A percentile compares a stretch with the other conserved stretches of the same genome.
phyloP scores from a whole-genome alignment of 106 monocot genomes.

The Acorus calamus region DNA sequence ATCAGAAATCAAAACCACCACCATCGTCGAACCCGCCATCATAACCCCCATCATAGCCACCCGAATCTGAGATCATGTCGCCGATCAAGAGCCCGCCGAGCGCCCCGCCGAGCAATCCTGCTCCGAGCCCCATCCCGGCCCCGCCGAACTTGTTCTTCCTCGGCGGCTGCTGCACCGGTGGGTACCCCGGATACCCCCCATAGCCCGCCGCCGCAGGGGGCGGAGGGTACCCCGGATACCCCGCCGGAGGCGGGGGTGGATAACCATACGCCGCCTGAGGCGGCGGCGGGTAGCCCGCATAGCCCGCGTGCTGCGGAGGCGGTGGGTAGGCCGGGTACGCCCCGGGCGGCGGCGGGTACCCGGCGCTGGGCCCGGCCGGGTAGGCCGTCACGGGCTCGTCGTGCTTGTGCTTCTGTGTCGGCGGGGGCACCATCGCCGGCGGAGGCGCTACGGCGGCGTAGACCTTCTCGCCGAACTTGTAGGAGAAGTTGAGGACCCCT shows the following conservation, averaged over 20 bases:
- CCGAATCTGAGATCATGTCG: constrained; percentile 43
- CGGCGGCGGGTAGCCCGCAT: constrained; percentile 9
- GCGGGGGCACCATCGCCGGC: not conserved
- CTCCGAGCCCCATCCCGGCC: constrained; percentile 36
- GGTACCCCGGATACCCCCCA: not conserved
- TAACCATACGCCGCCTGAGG: constrained; percentile 15
- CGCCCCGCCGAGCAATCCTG: constrained; percentile 45
- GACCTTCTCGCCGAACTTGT: constrained; percentile 43
- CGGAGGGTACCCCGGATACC: constrained; percentile 4
- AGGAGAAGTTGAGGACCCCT: constrained; percentile 78
- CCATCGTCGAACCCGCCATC: constrained; percentile 46
- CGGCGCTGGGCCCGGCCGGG: constrained; percentile 14
- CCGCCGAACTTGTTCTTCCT: constrained; percentile 23
- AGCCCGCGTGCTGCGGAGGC: constrained; percentile 6
- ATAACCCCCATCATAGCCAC: constrained; percentile 38
- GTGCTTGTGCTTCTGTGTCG: constrained; percentile 9
- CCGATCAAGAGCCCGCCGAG: constrained; percentile 48
- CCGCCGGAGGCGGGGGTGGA: constrained; percentile 10
- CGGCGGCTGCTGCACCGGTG: constrained; percentile 7
- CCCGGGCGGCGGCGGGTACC: not conserved
- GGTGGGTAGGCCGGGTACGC: constrained; percentile 7
- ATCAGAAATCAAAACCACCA: constrained; percentile 18
- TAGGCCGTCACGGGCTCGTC: constrained; percentile 33
- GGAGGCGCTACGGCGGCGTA: not conserved
- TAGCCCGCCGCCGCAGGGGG: constrained; percentile 10